These are phyloP conservation scores for Metschnikowia gelsemii DNA, from an alignment of 805 yeast species.

Conservation along the genomic window DNA sequence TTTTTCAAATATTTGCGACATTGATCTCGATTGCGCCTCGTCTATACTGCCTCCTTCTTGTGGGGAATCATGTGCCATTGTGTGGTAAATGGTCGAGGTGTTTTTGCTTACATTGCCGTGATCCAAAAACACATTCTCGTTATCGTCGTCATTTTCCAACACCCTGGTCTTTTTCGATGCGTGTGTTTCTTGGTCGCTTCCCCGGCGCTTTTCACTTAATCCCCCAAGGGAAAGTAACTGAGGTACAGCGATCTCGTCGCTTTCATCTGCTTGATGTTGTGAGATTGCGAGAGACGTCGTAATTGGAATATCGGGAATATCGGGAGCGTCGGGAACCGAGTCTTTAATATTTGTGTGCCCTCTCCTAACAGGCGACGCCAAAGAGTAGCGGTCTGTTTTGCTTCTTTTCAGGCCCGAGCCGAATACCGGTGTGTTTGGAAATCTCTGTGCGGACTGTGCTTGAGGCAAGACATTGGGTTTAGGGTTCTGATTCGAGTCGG, in stretches of 20 bases:
- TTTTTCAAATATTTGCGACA: slow-evolving; percentile 35
- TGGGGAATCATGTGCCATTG: slow-evolving; percentile 21
- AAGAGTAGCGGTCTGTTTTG: slow-evolving; percentile 1
- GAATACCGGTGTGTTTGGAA: slow-evolving; percentile 15
- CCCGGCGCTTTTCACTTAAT: background rate
- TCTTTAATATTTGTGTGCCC: background rate
- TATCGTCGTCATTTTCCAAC: slow-evolving; percentile 24
- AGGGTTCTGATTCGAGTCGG: too few species aligned
- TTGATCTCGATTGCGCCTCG: slow-evolving; percentile 25
- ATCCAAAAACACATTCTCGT: slow-evolving; percentile 38
- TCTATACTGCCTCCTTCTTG: background rate
- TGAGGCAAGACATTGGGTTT: slow-evolving; percentile 1
- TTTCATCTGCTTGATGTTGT: slow-evolving; percentile 12
- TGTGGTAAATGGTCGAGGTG: slow-evolving; percentile 34
- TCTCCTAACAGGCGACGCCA: slow-evolving; percentile 12
- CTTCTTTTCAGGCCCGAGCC: slow-evolving; percentile 7
- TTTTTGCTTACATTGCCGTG: slow-evolving; percentile 15
- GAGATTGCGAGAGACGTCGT: background rate
- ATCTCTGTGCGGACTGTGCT: slow-evolving; percentile 11
- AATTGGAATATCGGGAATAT: slow-evolving; percentile 11
- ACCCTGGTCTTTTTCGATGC: background rate
- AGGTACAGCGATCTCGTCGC: slow-evolving; percentile 18
- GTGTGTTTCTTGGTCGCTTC: too few species aligned
- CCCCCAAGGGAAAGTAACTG: slow-evolving; percentile 12
- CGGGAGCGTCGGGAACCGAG: slow-evolving; percentile 10